Evolutionary conservation across 164 flowering plant species (phyloP), one percentile per base, ranked within the genome.

Genomic region (Akebia trifoliata): DNA sequence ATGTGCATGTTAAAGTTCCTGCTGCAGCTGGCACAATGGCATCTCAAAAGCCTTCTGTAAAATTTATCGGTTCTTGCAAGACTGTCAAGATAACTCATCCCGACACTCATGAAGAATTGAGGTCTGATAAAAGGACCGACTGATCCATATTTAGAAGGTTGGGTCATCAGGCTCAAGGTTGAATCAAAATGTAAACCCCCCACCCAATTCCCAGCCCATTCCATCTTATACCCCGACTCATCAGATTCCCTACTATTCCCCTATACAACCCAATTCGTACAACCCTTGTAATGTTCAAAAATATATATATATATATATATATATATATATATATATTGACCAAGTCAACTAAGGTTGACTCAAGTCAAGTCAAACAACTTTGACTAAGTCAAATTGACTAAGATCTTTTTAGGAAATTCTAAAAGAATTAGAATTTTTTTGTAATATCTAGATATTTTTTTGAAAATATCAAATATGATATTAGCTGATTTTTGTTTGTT

Each of bases 1-100:
- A 93, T 39, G 38, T 50, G 29, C 68, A 54, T n/a, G 22, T 44
- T 0, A 87, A 68, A 21, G 62, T 53, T 55, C 56, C 79, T 30
- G 56, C 69, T 50, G 60, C 64, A 4, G 64, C 83, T 32, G 61
- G 70, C 31, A 55, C 63, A 10, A 30, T 67, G n/a, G 74, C 74
- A 26, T 53, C 72, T 8, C 92, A 72, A 63, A 90, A 78, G 57
- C 75, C 90, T 47, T 45, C 85, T 46, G 78, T 70, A 20, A 81
- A 79, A 46, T 82, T 62, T 69, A 68, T 56, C 45, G 74, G 65
- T 59, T 59, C 64, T 28, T 93, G 93, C 36, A 90, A 78, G 73
- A 37, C 84, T 62, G 93, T 93, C 17, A 90, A 84, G 74, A 93
- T 93, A 29, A 93, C 97, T 60, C 80, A 93, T 70, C 97, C 97